Conservation (phyloP, 2,329 filamentous ascomycete species). For the Taxawa tesnikishii region DNA sequence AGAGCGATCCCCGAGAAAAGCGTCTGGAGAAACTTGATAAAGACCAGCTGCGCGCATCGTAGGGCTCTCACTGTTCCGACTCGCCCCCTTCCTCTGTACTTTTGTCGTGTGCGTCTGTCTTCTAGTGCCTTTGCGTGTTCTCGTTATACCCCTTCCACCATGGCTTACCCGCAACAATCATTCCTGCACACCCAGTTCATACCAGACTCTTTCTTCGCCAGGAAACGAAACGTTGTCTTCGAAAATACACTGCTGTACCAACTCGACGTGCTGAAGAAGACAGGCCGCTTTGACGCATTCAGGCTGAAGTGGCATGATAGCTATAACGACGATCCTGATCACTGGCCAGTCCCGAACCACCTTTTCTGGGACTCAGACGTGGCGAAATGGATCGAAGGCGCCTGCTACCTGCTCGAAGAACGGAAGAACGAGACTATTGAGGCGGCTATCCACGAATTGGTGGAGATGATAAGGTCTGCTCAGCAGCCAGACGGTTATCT, state of each 20-base stretch:
- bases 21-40: too few species aligned
- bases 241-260: constrained; percentile 37
- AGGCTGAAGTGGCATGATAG: constrained; percentile 43
- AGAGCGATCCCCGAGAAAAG: too few species aligned
- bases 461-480: constrained; percentile 43
- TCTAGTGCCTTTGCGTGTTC: too few species aligned
- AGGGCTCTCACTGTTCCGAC: too few species aligned
- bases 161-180: constrained; percentile 31
- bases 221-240: constrained; percentile 29
- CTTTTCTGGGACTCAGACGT: constrained; percentile 43
- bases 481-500: constrained; percentile 51
- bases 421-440: constrained; percentile 34
- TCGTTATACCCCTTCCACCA: too few species aligned
- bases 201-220: constrained; percentile 20
- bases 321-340: constrained; percentile 37
- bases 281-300: constrained; percentile 43
- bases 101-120: too few species aligned
- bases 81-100: too few species aligned
- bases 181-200: constrained; percentile 23
- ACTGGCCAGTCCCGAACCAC: constrained; percentile 46
- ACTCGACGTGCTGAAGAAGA: constrained; percentile 39
- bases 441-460: constrained; percentile 41
- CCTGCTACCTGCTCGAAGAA: constrained; percentile 41
- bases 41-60: too few species aligned
- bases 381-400: constrained; percentile 51